Base-by-base conservation (phyloP, 148 eudicot species). In the Mesembryanthemum crystallinum region DNA sequence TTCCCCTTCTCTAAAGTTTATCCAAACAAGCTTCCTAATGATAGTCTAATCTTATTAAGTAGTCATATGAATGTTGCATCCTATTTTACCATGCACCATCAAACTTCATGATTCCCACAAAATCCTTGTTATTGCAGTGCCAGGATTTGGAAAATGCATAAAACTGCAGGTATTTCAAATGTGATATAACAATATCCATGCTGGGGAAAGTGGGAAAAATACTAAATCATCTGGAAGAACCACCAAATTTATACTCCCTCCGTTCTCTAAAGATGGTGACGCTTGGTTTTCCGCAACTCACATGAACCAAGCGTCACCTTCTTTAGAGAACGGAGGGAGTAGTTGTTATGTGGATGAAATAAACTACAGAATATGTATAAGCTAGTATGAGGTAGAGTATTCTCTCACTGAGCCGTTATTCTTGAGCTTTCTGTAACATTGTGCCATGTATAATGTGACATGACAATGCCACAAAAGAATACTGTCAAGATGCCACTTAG, bases 361-460 rank as follows among this genome's bases (percentile, higher is more conserved):
- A 45, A 58, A 78, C 14, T 54, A 62, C 52, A 67, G 77, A 76
- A 42, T 29, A 20, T 7, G 49, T n/a, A 39, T 18, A 66, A 25
- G 18, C 32, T 49, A 47, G 28, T 18, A 24, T 24, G 43, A 76
- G 28, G 47, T 71, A 25, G 64, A 58, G 30, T 25, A 63, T 35
- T 42, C 39, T 72, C 92, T 79, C 75, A 94, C 98, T 90, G 91
- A 74, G 98, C 83, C 21, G 98, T 88, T 68, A 88, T 78, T 78
- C 97, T 86, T 27, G 96, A 88, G 80, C 86, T 88, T 77, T 90
- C 89, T 18, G 96, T 87, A 59, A 90, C 90, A 71, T 90, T 90
- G 74, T 90, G 90, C 92, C 92, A 90, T 74, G 96, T 90, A 71
- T 90, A 90, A 78, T 90, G 96, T 32, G 96, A 90, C 96, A 90